Base-by-base conservation (phyloP, 108 stramenopile genomes). In the Heterococcus sp. region DNA sequence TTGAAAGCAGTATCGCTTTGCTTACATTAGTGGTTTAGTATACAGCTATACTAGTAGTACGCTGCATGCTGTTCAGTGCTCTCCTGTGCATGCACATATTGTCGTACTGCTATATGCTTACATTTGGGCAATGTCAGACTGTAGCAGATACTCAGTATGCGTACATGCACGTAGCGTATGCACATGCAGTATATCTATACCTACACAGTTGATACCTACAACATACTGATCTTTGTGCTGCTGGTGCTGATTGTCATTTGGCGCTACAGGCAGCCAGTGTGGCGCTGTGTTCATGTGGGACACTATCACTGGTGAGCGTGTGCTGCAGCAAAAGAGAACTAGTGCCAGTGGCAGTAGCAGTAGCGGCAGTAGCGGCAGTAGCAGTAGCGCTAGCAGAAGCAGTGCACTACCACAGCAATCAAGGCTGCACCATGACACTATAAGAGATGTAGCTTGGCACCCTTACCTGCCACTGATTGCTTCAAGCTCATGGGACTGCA, bases 401-500 rank as follows among this genome's bases (percentile, higher is more conserved):
- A 3, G 66, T 32, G 66, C 32, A 32, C 46, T 21, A 21, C 46
- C 46, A 8, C 14, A 58, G 46, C 46, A 58, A 21, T 8, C 46
- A 21, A 8, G 14, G 46, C 46, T 58, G 79, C 79, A 80, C 71
- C 28, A 21, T 26, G 72, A 39, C 64, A 63, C 65, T 66, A 38
- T 71, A 11, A 71, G 79, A 32, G 79, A 80, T 37, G 79, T 80
- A 32, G 66, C 79, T 2, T 80, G 79, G 79, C 79, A 80, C 65
- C 79, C 79, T 0, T 34, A 73, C 70, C 79, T 72, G 70, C 79
- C 79, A 28, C 79, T 80, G 34, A 63, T 80, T 32, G 79, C 79
- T n/a, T 80, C 79, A 32, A 38, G 32, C 46, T 73, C 71, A 35
- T 80, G 79, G 79, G 79, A 80, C 46, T 58, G 46, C 46, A 58